Conservation (phyloP, 73 alveolate genomes). For the Urostyla sp. region DNA sequence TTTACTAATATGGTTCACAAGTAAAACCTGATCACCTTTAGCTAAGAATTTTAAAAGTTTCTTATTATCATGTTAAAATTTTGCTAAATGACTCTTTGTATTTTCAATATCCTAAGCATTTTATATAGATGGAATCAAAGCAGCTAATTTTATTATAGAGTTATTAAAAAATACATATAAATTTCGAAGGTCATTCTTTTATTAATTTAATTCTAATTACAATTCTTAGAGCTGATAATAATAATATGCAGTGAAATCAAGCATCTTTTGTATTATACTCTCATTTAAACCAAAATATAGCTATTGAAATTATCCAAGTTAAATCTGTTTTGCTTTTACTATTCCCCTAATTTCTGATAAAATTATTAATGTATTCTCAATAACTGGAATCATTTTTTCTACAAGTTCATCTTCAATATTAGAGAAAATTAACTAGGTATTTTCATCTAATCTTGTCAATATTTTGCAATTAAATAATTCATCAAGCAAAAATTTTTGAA, state of each 20-base stretch:
- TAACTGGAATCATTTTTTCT: constrained; percentile 34
- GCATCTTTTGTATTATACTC: constrained; percentile 1
- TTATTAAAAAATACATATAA: constrained; percentile 20
- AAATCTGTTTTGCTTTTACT: not conserved
- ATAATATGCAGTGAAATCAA: constrained; percentile 19
- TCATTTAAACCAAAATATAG: constrained; percentile 35
- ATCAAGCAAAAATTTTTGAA: constrained; percentile 18
- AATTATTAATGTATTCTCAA: constrained; percentile 1
- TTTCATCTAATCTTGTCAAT: constrained; percentile 24
- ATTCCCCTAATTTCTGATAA: constrained; percentile 31
- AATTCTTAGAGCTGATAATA: not conserved
- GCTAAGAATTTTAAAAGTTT: constrained; percentile 9
- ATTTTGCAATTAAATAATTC: constrained; percentile 27
- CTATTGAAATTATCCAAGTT: not conserved
- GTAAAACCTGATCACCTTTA: not conserved
- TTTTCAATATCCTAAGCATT: constrained; percentile 37
- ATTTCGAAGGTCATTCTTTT: constrained; percentile 23
- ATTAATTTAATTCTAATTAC: not conserved
- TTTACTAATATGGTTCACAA: constrained; percentile 3
- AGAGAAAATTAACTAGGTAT: constrained; percentile 15
- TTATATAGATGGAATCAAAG: not conserved
- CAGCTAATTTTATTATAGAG: constrained; percentile 23
- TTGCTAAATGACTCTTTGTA: constrained; percentile 47
- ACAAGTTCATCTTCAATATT: constrained; percentile 31
- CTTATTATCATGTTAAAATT: constrained; percentile 19